These are phyloP conservation scores for Crithidia fasciculata DNA, from an alignment of 208 protist genomes.

Conservation along the genomic window DNA sequence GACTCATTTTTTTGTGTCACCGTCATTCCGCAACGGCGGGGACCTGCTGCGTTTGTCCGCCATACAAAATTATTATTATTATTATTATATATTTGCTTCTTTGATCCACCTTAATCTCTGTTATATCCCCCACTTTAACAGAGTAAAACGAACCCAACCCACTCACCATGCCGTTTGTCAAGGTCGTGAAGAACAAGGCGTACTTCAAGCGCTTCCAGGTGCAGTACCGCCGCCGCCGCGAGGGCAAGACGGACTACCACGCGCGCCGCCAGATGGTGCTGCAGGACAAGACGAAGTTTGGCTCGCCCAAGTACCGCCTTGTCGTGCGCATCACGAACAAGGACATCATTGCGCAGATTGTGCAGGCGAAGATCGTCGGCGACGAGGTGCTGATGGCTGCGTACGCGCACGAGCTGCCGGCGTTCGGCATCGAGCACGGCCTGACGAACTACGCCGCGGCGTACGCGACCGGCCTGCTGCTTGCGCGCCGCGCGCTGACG, in stretches of 20 bases:
- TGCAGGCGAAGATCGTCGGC: constrained; percentile 95
- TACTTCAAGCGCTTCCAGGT: constrained; percentile 99
- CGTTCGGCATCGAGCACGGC: constrained; percentile 96
- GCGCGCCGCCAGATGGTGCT: constrained; percentile 95
- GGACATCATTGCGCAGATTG: constrained; percentile 97
- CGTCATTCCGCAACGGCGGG: too few species aligned
- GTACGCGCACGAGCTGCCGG: constrained; percentile 97
- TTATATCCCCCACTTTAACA: neutral
- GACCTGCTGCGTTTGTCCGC: too few species aligned
- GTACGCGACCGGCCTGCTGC: constrained; percentile 97
- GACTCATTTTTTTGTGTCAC: too few species aligned
- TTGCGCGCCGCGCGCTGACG: constrained; percentile 96
- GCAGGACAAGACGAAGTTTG: constrained; percentile 99
- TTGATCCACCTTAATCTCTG: too few species aligned
- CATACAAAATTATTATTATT: too few species aligned
- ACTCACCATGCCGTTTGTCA: constrained; percentile 82
- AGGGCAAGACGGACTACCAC: constrained; percentile 99
- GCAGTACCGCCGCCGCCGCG: constrained; percentile 96
- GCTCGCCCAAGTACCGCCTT: constrained; percentile 98
- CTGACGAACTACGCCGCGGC: constrained; percentile 98
- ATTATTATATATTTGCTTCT: too few species aligned
- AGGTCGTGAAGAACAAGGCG: constrained; percentile 93
- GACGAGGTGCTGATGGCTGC: constrained; percentile 95
- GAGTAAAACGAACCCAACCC: neutral
- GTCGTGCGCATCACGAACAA: constrained; percentile 98